These are phyloP conservation scores for Laguncularia racemosa DNA, from an alignment of 345 rosid species.

Conservation along the genomic window DNA sequence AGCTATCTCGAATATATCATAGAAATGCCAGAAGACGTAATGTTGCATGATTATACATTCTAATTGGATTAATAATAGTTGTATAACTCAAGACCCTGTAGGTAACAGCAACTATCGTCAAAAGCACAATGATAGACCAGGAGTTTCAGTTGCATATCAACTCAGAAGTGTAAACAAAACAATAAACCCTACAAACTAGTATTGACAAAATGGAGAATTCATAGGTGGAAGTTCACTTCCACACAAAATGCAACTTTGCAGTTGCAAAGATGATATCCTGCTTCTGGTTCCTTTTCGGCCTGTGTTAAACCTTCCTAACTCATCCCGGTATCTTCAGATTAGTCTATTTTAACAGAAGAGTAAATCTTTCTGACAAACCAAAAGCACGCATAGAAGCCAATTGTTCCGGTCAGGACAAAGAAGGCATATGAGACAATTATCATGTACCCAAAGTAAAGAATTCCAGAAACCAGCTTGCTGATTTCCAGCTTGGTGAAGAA, in stretches of 20 bases:
- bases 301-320: neutral
- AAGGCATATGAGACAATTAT: slow-evolving; percentile 76
- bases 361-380: slow-evolving; percentile 95
- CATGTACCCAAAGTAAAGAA: slow-evolving; percentile 95
- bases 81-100: too few species aligned
- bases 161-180: too few species aligned
- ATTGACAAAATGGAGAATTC: slow-evolving; percentile 1
- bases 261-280: neutral
- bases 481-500: slow-evolving; percentile 93
- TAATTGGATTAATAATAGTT: too few species aligned
- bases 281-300: slow-evolving; percentile 4
- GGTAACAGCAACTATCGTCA: too few species aligned
- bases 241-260: neutral
- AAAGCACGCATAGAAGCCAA: slow-evolving; percentile 96
- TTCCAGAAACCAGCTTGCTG: slow-evolving; percentile 80
- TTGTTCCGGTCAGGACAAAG: slow-evolving; percentile 88
- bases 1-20: too few species aligned
- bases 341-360: slow-evolving; percentile 92
- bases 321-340: slow-evolving; percentile 16
- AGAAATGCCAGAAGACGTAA: too few species aligned
- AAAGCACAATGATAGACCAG: too few species aligned
- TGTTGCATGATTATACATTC: too few species aligned
- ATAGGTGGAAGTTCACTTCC: slow-evolving; percentile 3
- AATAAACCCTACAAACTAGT: neutral
- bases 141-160: neutral